Conservation (phyloP, 257 asterid species). For the Linaria vulgaris region DNA sequence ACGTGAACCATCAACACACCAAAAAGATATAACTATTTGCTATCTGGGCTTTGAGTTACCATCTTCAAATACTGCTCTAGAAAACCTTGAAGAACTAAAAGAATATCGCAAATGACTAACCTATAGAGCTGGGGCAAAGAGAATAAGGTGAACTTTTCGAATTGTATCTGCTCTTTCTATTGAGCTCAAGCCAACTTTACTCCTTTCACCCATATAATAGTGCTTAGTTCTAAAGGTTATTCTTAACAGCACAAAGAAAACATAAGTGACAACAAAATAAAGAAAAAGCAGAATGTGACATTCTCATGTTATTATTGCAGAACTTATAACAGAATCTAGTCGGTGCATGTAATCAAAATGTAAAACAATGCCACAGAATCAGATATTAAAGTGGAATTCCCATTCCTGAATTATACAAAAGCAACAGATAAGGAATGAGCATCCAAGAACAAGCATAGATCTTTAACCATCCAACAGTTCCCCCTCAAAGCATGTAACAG, state of each 20-base stretch:
- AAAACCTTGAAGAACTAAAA: not conserved
- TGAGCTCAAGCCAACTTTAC: constrained; percentile 2
- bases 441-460: not conserved
- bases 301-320: not conserved
- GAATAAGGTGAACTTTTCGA: constrained; percentile 13
- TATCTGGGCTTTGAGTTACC: constrained; percentile 8
- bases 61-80: constrained; percentile 19
- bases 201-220: constrained; percentile 17
- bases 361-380: constrained; percentile 7
- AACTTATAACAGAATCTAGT: constrained; percentile 15
- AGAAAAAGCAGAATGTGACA: constrained; percentile 13
- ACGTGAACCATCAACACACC: not conserved
- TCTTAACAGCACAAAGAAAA: constrained; percentile 8
- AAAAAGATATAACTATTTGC: not conserved
- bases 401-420: constrained; percentile 7
- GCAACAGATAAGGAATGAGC: not conserved
- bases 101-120: constrained; percentile 5
- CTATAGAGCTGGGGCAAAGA: constrained; percentile 7
- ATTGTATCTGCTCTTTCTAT: constrained; percentile 15
- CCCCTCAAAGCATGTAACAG: not conserved
- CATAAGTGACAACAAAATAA: not conserved
- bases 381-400: not conserved
- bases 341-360: constrained; percentile 19
- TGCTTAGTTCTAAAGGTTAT: not conserved
- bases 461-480: not conserved